Base-by-base conservation (phyloP, 2,329 filamentous ascomycete genomes). In the Fusarium clavum region DNA sequence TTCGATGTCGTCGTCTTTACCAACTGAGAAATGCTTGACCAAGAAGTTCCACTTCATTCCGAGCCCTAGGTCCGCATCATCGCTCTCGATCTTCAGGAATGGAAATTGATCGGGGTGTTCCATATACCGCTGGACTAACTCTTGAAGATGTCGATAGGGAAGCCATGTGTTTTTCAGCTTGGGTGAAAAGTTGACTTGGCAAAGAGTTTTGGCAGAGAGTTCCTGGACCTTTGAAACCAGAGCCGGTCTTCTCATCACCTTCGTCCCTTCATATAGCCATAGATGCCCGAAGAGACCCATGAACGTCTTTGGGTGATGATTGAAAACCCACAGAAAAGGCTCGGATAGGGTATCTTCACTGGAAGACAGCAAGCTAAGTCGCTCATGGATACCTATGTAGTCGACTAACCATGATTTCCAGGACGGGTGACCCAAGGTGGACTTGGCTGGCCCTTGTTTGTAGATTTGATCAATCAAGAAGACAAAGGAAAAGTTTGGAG, bases 271-370 rank as follows among this genome's bases (percentile, higher is more conserved):
- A 4, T 38, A 8, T 18, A 38, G 9, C 67, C 67, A 71, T 6
- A 71, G 64, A 51, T 72, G 20, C 20, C 64, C 48, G 4, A 72
- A 48, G 0, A 72, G 43, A 0, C 65, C 70, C 5, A 72, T 24
- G n/a, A 71, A 62, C 2, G 16, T 69, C 0, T 51, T 22, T 3
- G 61, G 38, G 0, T 7, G 38, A 40, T 61, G 61, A 27, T 62
- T 5, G 13, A 48, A 47, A 10, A 69, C 54, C 24, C 63, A 66
- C 1, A 59, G 51, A 13, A 71, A 70, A 6, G 51, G n/a, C 10
- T 46, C 40, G 1, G 70, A 71, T 6, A 72, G 34, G 1, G 13
- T 11, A 2, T 48, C 2, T 22, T 29, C 14, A 12, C 13, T 22
- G 2, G 14, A 3, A 18, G 70, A 71, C 2, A 72, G 4, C 14